Conservation (phyloP, 2,329 filamentous ascomycete species). For the Monilinia vaccinii-corymbosi region DNA sequence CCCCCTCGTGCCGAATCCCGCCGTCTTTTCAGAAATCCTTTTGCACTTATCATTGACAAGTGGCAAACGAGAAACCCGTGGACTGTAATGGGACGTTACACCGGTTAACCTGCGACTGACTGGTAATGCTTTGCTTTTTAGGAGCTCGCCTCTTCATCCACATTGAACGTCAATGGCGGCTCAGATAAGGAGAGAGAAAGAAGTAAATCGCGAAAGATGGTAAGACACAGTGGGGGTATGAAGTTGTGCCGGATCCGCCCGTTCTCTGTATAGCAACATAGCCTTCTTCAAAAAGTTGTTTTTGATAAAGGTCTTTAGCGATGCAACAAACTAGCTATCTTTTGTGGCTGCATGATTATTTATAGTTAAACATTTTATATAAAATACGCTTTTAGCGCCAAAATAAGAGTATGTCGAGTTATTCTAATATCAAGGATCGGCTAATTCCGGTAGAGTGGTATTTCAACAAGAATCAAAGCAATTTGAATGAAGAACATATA, state of each 20-base stretch:
- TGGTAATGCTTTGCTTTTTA: background rate
- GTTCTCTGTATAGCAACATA: background rate
- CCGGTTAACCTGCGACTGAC: background rate
- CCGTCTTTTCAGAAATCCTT: background rate
- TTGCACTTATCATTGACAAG: background rate
- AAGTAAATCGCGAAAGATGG: background rate
- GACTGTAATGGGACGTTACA: conserved; percentile 10
- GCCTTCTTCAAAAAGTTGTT: too few species aligned
- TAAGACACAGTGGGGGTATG: background rate
- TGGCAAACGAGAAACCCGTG: background rate
- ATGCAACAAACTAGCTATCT: too few species aligned
- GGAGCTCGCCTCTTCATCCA: conserved; percentile 3
- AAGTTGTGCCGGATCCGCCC: background rate
- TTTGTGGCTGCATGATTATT: too few species aligned
- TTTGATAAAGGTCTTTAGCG: too few species aligned
- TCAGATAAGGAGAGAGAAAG: background rate
- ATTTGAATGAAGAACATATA: too few species aligned
- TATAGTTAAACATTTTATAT: too few species aligned
- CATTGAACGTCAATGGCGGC: background rate
- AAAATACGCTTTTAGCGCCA: too few species aligned
- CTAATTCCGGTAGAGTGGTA: too few species aligned
- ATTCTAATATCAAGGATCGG: too few species aligned
- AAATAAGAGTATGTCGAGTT: too few species aligned
- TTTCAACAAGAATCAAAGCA: too few species aligned
- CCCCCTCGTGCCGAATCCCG: background rate